phyloP scores from a whole-genome alignment of 1,139 yeast genomes.

The Taphrina deformans region DNA sequence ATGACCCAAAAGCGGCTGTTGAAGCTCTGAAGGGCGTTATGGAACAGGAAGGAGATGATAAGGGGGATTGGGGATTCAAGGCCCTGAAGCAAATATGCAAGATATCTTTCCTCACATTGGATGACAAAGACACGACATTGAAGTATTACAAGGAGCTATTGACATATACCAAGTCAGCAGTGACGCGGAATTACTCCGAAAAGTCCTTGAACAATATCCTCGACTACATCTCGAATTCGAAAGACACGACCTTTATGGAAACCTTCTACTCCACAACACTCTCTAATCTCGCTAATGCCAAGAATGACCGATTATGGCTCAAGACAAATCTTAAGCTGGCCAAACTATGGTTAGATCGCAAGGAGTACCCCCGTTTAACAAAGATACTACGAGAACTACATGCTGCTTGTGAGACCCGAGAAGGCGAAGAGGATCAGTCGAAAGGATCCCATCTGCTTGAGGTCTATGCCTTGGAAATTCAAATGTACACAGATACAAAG shows the following conservation, averaged over 20 bases:
- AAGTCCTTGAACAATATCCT: conserved; percentile 62
- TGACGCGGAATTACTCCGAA: conserved; percentile 56
- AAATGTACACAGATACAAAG: conserved; percentile 50
- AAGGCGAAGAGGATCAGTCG: conserved; percentile 41
- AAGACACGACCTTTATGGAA: conserved; percentile 42
- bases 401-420: conserved; percentile 43
- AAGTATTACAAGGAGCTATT: conserved; percentile 45
- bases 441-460: conserved; percentile 53
- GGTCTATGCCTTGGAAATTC: conserved; percentile 65
- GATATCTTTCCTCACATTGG: conserved; percentile 48
- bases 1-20: conserved; percentile 55
- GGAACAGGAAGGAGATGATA: conserved; percentile 38
- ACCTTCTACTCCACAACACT: conserved; percentile 43
- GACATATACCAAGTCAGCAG: conserved; percentile 42
- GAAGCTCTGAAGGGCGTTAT: conserved; percentile 50
- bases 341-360: conserved; percentile 50
- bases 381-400: conserved; percentile 51
- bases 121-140: conserved; percentile 46
- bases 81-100: conserved; percentile 68
- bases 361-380: conserved; percentile 42
- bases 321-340: conserved; percentile 58
- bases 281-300: conserved; percentile 41
- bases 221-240: conserved; percentile 48
- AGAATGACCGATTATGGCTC: conserved; percentile 58
- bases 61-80: conserved; percentile 54